Conservation (phyloP, 495 filamentous ascomycete species). For the Aspergillus panamensis region DNA sequence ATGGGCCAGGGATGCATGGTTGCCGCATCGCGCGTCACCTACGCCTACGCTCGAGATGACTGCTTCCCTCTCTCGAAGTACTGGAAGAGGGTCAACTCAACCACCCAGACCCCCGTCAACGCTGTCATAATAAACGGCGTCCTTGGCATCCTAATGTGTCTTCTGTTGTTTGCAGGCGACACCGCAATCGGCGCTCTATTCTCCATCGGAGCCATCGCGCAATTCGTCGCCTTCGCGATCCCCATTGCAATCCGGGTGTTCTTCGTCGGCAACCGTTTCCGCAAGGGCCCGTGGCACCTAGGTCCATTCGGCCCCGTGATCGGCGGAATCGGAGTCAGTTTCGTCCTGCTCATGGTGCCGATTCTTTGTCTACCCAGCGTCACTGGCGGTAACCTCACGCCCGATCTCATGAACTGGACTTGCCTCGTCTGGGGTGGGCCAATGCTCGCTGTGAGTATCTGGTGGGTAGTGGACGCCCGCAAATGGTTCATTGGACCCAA, state of each 20-base stretch:
- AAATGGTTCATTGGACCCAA: constrained; percentile 79
- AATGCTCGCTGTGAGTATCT: constrained; percentile 59
- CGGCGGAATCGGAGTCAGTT: constrained; percentile 57
- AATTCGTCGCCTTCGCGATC: constrained; percentile 70
- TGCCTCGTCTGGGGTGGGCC: constrained; percentile 69
- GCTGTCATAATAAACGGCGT: constrained; percentile 70
- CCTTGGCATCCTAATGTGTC: constrained; percentile 60
- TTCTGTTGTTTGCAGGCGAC: constrained; percentile 66
- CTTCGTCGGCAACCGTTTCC: constrained; percentile 68
- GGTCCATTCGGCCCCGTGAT: constrained; percentile 60
- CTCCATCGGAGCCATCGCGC: constrained; percentile 71
- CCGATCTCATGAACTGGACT: constrained; percentile 72
- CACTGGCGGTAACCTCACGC: constrained; percentile 54
- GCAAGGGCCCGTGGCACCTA: constrained; percentile 70
- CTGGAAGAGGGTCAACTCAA: constrained; percentile 63
- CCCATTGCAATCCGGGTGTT: constrained; percentile 73
- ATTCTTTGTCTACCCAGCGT: constrained; percentile 67
- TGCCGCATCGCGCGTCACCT: constrained; percentile 72
- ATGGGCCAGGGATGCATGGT: constrained; percentile 88
- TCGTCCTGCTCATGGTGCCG: constrained; percentile 70
- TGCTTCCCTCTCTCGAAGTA: constrained; percentile 65
- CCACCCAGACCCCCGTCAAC: constrained; percentile 71
- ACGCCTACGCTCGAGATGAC: constrained; percentile 76
- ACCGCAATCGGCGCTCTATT: constrained; percentile 71
- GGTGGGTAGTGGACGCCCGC: constrained; percentile 67